A percentile compares a stretch with the other conserved stretches of the same genome.
phyloP scores from a whole-genome alignment of 106 monocot species.

The Allium cepa region DNA sequence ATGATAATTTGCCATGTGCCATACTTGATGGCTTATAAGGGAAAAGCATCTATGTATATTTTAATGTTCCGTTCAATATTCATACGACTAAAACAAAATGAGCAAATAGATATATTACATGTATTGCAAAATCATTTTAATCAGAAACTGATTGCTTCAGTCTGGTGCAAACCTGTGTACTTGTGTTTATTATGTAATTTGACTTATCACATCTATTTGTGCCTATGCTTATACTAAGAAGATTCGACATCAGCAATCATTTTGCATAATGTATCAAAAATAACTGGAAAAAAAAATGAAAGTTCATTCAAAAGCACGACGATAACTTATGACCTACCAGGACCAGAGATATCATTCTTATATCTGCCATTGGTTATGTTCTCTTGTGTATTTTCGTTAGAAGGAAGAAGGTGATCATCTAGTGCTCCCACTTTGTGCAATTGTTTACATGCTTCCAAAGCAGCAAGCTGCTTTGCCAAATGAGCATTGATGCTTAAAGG shows the following conservation, averaged over 20 bases:
- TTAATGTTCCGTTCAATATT: too few species aligned
- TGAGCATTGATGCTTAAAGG: conserved; percentile 45
- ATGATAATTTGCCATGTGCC: background rate
- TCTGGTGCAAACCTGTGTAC: background rate
- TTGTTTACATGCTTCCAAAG: conserved; percentile 78
- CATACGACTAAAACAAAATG: too few species aligned
- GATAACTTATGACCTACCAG: conserved; percentile 28
- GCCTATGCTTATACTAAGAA: too few species aligned
- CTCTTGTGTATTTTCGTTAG: conserved; percentile 30
- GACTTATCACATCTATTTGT: too few species aligned
- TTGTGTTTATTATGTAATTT: too few species aligned
- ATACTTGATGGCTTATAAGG: too few species aligned
- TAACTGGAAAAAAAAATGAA: background rate
- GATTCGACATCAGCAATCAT: background rate
- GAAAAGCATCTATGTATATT: too few species aligned
- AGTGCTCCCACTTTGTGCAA: conserved; percentile 73
- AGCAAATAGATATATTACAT: too few species aligned
- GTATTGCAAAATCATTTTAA: background rate
- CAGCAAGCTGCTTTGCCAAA: conserved; percentile 61
- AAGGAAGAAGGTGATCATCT: conserved; percentile 72
- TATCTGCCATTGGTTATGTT: conserved; percentile 13
- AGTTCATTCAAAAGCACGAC: background rate
- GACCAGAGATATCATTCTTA: conserved; percentile 19
- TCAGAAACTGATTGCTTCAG: background rate
- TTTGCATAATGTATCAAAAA: background rate